phyloP scores from a whole-genome alignment of 768 basidiomycete genomes.

The Hericium erinaceus region DNA sequence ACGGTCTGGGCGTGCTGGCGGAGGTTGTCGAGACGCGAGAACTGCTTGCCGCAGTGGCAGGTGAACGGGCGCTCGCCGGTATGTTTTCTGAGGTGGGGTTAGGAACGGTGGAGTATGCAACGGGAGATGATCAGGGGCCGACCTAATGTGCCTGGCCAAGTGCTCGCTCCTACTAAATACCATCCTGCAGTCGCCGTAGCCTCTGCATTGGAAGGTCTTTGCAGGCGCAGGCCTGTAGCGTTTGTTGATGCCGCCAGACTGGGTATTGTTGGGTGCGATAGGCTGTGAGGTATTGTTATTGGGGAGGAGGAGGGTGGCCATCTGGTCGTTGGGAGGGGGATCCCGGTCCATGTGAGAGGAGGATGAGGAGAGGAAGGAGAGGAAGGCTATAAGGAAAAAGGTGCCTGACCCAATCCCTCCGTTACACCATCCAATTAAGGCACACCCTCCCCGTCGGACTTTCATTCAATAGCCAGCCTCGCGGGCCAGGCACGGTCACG shows the following conservation, averaged over 20 bases:
- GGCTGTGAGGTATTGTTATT: constrained; percentile 12
- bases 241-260: constrained; percentile 31
- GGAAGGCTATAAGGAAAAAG: constrained; percentile 4
- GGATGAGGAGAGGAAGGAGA: background rate
- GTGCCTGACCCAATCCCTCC: constrained; percentile 1
- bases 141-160: constrained; percentile 92
- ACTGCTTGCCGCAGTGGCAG: constrained; percentile 93
- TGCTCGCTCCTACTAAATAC: constrained; percentile 95
- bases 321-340: background rate
- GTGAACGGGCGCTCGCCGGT: constrained; percentile 95
- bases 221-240: constrained; percentile 78
- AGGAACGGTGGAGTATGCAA: constrained; percentile 11
- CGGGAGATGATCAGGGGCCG: constrained; percentile 25
- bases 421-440: background rate
- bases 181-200: constrained; percentile 94
- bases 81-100: constrained; percentile 64
- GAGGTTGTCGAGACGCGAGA: constrained; percentile 93
- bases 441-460: background rate
- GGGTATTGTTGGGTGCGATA: background rate
- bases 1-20: constrained; percentile 97
- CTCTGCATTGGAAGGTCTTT: constrained; percentile 92
- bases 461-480: background rate
- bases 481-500: background rate
- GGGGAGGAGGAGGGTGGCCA: constrained; percentile 15
- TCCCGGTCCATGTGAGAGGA: constrained; percentile 1